A percentile compares a stretch with the other conserved stretches of the same genome.
phyloP scores from a whole-genome alignment of 352 stramenopile species.

The Phytophthora chlamydospora region DNA sequence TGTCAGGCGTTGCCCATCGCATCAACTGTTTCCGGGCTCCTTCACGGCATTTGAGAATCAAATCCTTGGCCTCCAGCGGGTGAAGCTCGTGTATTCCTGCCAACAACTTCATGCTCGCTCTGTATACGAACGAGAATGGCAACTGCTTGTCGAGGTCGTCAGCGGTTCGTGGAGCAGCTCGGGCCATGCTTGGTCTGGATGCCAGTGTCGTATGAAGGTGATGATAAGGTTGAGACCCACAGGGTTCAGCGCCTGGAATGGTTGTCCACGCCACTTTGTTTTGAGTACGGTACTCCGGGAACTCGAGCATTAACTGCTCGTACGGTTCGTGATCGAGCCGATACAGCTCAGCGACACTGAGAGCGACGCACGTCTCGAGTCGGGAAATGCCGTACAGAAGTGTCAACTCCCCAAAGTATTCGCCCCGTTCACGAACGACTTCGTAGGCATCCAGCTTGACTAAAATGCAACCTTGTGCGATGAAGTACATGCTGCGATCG shows the following conservation, averaged over 20 bases:
- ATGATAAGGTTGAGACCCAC: neutral
- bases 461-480: constrained; percentile 63
- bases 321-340: constrained; percentile 68
- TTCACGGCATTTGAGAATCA: constrained; percentile 43
- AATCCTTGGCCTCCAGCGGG: constrained; percentile 59
- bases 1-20: neutral
- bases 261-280: constrained; percentile 65
- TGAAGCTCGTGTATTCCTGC: constrained; percentile 46
- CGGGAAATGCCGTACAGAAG: constrained; percentile 69
- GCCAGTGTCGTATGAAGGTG: constrained; percentile 8
- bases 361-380: constrained; percentile 64
- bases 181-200: constrained; percentile 17
- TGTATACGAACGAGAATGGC: constrained; percentile 54
- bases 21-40: constrained; percentile 43
- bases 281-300: constrained; percentile 61
- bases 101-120: constrained; percentile 55
- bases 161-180: neutral
- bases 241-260: neutral
- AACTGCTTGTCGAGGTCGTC: constrained; percentile 47
- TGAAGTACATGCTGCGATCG: constrained; percentile 86
- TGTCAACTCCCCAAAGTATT: constrained; percentile 68
- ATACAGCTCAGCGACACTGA: constrained; percentile 68
- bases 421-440: constrained; percentile 55
- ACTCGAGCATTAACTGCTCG: constrained; percentile 67
- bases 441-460: constrained; percentile 60